Conservation (phyloP, 352 stramenopile species). For the Peronospora farinosa region DNA sequence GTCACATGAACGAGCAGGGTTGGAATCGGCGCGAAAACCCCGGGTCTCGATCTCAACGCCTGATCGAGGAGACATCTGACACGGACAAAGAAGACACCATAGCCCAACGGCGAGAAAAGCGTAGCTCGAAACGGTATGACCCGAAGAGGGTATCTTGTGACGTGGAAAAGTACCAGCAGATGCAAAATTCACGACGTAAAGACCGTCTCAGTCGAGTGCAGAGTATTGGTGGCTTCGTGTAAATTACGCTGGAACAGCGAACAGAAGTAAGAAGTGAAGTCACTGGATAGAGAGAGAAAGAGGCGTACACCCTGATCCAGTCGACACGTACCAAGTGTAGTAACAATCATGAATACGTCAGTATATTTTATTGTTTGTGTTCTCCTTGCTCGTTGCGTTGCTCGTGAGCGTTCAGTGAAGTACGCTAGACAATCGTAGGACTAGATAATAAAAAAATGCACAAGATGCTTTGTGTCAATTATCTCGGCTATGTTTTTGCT, state of each 20-base stretch:
- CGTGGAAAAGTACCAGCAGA: constrained; percentile 48
- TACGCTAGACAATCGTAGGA: too few relatives aligned
- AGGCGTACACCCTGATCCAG: constrained; percentile 5
- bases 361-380: constrained; percentile 1
- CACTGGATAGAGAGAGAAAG: constrained; percentile 10
- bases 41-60: constrained; percentile 23
- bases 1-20: constrained; percentile 52
- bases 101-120: constrained; percentile 17
- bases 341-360: constrained; percentile 24
- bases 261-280: constrained; percentile 12
- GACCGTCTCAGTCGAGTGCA: constrained; percentile 40
- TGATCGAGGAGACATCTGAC: constrained; percentile 37
- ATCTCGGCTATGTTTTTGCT: constrained; percentile 33
- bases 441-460: too few relatives aligned
- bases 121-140: constrained; percentile 28
- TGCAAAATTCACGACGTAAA: constrained; percentile 48
- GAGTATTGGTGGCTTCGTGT: constrained; percentile 48
- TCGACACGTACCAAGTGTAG: constrained; percentile 19
- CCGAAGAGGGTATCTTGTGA: constrained; percentile 24
- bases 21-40: constrained; percentile 54
- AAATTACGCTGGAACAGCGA: constrained; percentile 30
- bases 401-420: too few relatives aligned
- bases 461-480: too few relatives aligned
- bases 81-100: constrained; percentile 38
- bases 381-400: constrained; percentile 1